phyloP scores from a whole-genome alignment of 2,329 filamentous ascomycete genomes.

The Thielaviopsis populi region DNA sequence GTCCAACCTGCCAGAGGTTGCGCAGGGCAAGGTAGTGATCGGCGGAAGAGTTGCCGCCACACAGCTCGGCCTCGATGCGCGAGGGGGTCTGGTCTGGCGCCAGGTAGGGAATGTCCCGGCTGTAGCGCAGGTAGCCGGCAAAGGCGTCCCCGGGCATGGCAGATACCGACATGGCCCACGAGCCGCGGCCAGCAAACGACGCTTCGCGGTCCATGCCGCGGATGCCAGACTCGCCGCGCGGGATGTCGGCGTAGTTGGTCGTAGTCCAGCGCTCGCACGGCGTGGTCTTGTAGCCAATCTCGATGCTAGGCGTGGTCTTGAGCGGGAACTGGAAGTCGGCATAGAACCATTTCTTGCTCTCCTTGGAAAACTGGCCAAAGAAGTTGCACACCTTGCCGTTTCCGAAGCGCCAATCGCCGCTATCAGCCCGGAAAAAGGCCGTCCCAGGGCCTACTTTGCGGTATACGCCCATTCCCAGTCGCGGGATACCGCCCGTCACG shows the following conservation, averaged over 20 bases:
- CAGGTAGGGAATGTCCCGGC: slow-evolving; percentile 24
- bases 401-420: slow-evolving; percentile 27
- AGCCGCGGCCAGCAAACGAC: slow-evolving; percentile 20
- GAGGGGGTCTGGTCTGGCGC: slow-evolving; percentile 20
- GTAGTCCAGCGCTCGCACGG: slow-evolving; percentile 23
- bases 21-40: slow-evolving; percentile 29
- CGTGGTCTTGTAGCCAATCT: slow-evolving; percentile 28
- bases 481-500: slow-evolving; percentile 20
- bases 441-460: slow-evolving; percentile 25
- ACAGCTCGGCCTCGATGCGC: slow-evolving; percentile 31
- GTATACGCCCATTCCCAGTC: slow-evolving; percentile 24
- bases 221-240: slow-evolving; percentile 24
- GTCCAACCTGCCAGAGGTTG: slow-evolving; percentile 29
- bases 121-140: slow-evolving; percentile 27
- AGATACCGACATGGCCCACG: slow-evolving; percentile 30
- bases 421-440: slow-evolving; percentile 28
- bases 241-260: slow-evolving; percentile 23
- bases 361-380: slow-evolving; percentile 24
- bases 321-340: slow-evolving; percentile 21
- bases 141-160: slow-evolving; percentile 20
- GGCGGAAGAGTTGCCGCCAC: slow-evolving; percentile 24
- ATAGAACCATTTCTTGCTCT: slow-evolving; percentile 23
- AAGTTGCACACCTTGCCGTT: slow-evolving; percentile 23
- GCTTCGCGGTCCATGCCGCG: slow-evolving; percentile 27
- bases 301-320: slow-evolving; percentile 26